Evolutionary conservation across 2,329 filamentous ascomycete species (phyloP), one percentile per base, ranked within the genome.

Genomic region (Pochonia chlamydosporia): DNA sequence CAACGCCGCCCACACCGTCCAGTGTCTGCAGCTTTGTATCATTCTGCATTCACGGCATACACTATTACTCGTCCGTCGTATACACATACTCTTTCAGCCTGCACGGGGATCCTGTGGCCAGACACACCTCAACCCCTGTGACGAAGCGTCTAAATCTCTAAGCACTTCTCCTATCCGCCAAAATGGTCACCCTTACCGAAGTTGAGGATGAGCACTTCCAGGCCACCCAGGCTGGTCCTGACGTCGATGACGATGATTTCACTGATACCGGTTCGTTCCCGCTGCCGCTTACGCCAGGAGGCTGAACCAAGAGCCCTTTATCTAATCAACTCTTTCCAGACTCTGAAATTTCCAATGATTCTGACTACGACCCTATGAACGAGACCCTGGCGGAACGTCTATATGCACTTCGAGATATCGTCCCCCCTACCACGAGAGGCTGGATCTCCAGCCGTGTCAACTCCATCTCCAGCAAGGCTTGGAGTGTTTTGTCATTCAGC

Each of bases 191-290:
- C 72, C 88, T 97, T 65, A 88, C 89, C 66, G 92, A 97, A 77
- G 92, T 97, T 64, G 85, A 95, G 66, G 92, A 97, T 67, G 91
- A 96, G 79, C 88, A 95, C 72, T 95, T 96, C 76, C 78, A 85
- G 72, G 75, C 81, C 67, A 73, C 77, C 57, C 84, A 86, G 62
- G 72, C 82, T 52, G 75, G 80, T 49, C 81, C 84, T 50, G 84
- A 90, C 57, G 85, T 93, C 58, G 89, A 95, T 50, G 89, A 91
- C 64, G 91, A 91, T 64, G 92, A 95, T 74, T 95, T 87, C 75
- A 93, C 87, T 56, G 92, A 96, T 68, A 92, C 88, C 54, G 92
- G 92, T 96, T 80, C 56, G 75, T 68, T 28, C 45, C 36, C 42
- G 49, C 23, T 26, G 10, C 35, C 35, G 6, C 4, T 5, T 11